phyloP scores from a whole-genome alignment of 2,329 filamentous ascomycete genomes.

The Aureobasidium mangrovei region DNA sequence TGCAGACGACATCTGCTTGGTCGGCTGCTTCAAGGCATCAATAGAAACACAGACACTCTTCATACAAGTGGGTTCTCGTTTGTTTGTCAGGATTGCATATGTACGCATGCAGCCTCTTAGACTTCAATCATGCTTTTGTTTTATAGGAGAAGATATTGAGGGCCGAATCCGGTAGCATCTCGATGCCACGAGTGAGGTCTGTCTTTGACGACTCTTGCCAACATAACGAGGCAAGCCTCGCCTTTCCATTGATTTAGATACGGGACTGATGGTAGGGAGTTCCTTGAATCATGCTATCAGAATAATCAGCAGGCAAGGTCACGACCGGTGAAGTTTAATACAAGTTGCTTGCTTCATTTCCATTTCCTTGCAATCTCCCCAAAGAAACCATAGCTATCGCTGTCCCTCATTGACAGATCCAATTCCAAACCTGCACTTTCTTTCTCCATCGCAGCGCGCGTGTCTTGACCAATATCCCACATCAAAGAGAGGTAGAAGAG shows the following conservation, averaged over 20 bases:
- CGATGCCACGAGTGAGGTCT: too few species aligned
- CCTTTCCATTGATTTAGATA: too few species aligned
- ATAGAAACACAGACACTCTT: neutral
- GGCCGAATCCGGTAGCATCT: neutral
- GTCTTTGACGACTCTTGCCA: too few species aligned
- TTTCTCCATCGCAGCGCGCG: neutral
- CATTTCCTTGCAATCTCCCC: too few species aligned
- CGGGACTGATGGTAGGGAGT: too few species aligned
- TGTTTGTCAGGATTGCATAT: neutral
- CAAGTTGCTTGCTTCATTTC: too few species aligned
- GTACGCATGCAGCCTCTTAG: neutral
- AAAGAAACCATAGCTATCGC: neutral
- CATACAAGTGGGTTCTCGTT: too few species aligned
- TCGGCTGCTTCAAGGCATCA: neutral
- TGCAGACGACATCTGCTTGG: neutral
- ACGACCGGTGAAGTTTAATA: too few species aligned
- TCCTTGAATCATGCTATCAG: too few species aligned
- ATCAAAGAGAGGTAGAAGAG: neutral
- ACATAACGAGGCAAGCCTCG: neutral
- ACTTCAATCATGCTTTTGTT: neutral
- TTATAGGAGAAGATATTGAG: neutral
- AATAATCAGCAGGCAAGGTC: too few species aligned
- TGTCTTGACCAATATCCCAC: neutral
- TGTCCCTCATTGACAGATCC: neutral
- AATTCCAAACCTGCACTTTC: neutral